These are phyloP conservation scores for Pezicula rhizophila DNA, from an alignment of 2,329 filamentous ascomycete genomes.

Conservation along the genomic window DNA sequence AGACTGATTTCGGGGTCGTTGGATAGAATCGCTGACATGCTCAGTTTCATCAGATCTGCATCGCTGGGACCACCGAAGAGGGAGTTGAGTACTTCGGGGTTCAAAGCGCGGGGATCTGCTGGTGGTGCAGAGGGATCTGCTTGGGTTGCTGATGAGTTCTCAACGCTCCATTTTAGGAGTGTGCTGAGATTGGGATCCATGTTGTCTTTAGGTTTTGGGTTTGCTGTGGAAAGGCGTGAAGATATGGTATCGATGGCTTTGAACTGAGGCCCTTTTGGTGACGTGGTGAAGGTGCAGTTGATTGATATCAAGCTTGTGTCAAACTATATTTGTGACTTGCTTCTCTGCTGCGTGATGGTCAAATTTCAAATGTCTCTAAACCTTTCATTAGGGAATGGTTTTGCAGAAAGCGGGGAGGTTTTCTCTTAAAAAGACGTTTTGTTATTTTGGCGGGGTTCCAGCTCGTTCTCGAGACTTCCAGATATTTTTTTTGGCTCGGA, in stretches of 20 bases:
- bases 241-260: not conserved
- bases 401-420: no score
- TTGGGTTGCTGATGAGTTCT: conserved; percentile 46
- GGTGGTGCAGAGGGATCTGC: conserved; percentile 19
- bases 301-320: no score
- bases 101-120: conserved; percentile 38
- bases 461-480: conserved; percentile 22
- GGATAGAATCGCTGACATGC: conserved; percentile 71
- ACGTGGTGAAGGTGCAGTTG: not conserved
- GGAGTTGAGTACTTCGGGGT: conserved; percentile 63
- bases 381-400: not conserved
- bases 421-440: not conserved
- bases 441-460: conserved; percentile 1
- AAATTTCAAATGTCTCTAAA: no score
- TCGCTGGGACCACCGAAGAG: conserved; percentile 83
- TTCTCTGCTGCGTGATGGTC: no score
- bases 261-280: not conserved
- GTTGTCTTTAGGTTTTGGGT: not conserved
- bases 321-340: no score
- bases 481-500: conserved; percentile 4
- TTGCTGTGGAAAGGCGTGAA: not conserved
- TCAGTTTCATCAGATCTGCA: conserved; percentile 82
- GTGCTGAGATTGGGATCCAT: conserved; percentile 27
- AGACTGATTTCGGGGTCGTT: conserved; percentile 56
- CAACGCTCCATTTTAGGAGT: conserved; percentile 38